Conservation (phyloP, 495 filamentous ascomycete genomes). For the Penicillium dipodomyicola region DNA sequence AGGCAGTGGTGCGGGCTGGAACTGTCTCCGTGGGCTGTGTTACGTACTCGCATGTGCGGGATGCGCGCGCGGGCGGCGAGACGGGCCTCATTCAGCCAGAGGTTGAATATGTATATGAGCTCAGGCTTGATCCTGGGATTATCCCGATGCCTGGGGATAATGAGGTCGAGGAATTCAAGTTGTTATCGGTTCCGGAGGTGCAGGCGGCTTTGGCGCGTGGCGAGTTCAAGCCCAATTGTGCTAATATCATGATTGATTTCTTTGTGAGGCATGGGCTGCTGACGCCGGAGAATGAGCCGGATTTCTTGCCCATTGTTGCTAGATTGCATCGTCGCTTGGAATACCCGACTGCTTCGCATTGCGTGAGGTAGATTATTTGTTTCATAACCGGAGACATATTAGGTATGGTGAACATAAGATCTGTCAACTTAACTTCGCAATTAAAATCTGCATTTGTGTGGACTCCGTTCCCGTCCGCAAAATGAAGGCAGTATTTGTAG, state of each 20-base stretch:
- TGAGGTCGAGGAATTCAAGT: slow-evolving; percentile 83
- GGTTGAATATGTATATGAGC: slow-evolving; percentile 86
- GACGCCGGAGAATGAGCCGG: slow-evolving; percentile 75
- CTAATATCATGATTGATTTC: slow-evolving; percentile 80
- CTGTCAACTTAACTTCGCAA: neutral
- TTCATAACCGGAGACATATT: neutral
- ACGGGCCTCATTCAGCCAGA: slow-evolving; percentile 87
- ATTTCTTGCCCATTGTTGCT: slow-evolving; percentile 74
- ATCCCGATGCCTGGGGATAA: slow-evolving; percentile 73
- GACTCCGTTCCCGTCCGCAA: neutral
- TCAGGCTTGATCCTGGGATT: slow-evolving; percentile 69
- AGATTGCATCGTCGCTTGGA: slow-evolving; percentile 77
- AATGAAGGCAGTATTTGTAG: neutral
- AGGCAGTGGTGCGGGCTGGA: slow-evolving; percentile 58
- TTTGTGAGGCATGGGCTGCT: slow-evolving; percentile 83
- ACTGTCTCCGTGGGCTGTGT: slow-evolving; percentile 64
- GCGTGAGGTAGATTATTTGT: slow-evolving; percentile 12
- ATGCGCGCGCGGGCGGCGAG: slow-evolving; percentile 77
- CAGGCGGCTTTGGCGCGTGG: slow-evolving; percentile 65
- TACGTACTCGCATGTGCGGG: slow-evolving; percentile 82
- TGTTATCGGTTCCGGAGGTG: slow-evolving; percentile 73
- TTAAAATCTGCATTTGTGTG: neutral
- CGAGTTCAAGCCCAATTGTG: slow-evolving; percentile 93
- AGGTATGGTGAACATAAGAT: slow-evolving; percentile 1
- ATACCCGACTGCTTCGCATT: slow-evolving; percentile 64